Evolutionary conservation across 2,329 filamentous ascomycete genomes (phyloP), one percentile per base, ranked within the genome.

Genomic region (Arthrocladium fulminans): DNA sequence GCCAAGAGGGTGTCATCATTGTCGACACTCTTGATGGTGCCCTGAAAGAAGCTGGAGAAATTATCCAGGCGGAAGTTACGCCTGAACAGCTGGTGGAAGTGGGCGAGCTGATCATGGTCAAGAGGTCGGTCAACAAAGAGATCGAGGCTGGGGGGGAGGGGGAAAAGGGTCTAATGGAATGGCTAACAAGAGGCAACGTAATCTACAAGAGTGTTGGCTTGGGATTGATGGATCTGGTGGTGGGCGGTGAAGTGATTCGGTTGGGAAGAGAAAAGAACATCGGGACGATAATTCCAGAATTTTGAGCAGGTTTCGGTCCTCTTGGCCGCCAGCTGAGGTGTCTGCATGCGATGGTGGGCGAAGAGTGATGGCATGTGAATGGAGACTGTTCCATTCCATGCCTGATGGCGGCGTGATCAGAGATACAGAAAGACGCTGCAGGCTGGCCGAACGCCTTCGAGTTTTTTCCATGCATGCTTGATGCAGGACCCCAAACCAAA

Each of bases 41-140:
- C 39, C 64, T 95, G 37, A 81, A 82, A 57, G 87, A 95, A 62
- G 85, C 89, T 0, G 90, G 90, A 0, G 90, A 97, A 69, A 73
- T 97, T 41, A 83, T 94, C 8, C 79, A 87, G 55, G 86, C 87
- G 0, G 81, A 80, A 0, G 70, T 96, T 23, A 73, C 73, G 19
- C 81, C 86, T 0, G 75, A 80, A 39, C 83, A 94, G 57, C 75
- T 96, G 2, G 86, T 95, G 0, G 90, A 96, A 64, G 70, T 96
- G 1, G 90, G 89, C 2, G 89, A 96, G 62, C 70, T 96, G 41
- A 66, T 83, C 51, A 82, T 82, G 77, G 65, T 82, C 57, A 77
- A 75, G 60, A 65, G 73, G 40, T 75, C 77, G 46, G 72, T 72
- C 2, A 60, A 57, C 32, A 54, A 61, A 12, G 58, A 63, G 41